phyloP scores from a whole-genome alignment of 2,329 filamentous ascomycete genomes.

The Dactylellina sp. region DNA sequence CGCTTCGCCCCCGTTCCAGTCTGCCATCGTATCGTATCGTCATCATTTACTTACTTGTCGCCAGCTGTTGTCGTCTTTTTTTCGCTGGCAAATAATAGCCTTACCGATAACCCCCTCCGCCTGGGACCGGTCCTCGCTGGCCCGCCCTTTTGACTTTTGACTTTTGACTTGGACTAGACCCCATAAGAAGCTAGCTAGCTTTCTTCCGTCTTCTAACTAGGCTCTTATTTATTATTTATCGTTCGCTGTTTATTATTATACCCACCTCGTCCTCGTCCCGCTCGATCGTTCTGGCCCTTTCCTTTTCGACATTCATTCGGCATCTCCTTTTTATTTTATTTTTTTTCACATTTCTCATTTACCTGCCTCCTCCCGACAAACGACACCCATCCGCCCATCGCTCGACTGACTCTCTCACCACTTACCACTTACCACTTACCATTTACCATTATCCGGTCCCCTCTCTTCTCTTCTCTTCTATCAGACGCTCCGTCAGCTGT shows the following conservation, averaged over 20 bases:
- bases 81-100: neutral
- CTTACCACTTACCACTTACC: too few relatives aligned
- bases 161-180: too few relatives aligned
- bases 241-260: neutral
- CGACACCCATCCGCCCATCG: slow-evolving; percentile 11
- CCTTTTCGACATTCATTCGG: slow-evolving; percentile 5
- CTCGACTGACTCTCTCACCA: too few relatives aligned
- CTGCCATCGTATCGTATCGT: too few relatives aligned
- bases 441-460: too few relatives aligned
- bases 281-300: slow-evolving; percentile 43
- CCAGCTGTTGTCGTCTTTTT: neutral
- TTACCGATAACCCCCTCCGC: slow-evolving; percentile 24
- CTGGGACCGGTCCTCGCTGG: slow-evolving; percentile 29
- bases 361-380: neutral
- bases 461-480: too few relatives aligned
- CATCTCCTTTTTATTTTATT: slow-evolving; percentile 11
- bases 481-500: neutral
- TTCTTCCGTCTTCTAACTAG: slow-evolving; percentile 2
- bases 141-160: neutral
- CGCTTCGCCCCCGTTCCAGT: neutral
- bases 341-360: neutral
- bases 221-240: neutral
- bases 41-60: too few relatives aligned
- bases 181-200: too few relatives aligned
- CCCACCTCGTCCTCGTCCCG: slow-evolving; percentile 3